A percentile compares a stretch with the other conserved stretches of the same genome.
These are phyloP conservation scores for Plasmodium falciparum DNA, from an alignment of 169 alveolate species.

Conservation along the genomic window DNA sequence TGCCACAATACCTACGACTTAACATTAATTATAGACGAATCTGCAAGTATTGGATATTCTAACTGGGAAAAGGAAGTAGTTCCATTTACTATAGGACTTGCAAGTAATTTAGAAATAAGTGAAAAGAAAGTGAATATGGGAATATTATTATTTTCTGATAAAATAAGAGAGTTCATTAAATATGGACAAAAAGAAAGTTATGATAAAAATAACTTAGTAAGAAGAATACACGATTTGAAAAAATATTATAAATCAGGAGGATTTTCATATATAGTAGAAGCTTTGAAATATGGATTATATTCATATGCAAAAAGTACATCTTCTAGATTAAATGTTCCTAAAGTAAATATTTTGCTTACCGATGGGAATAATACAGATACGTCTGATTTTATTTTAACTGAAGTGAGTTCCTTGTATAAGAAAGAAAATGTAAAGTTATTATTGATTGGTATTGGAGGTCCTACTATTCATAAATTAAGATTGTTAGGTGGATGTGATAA, in stretches of 20 bases:
- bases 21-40: slow-evolving; percentile 66
- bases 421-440: slow-evolving; percentile 55
- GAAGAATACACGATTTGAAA: slow-evolving; percentile 12
- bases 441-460: slow-evolving; percentile 56
- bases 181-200: slow-evolving; percentile 60
- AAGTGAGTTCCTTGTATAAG: slow-evolving; percentile 41
- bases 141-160: slow-evolving; percentile 42
- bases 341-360: slow-evolving; percentile 60
- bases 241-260: slow-evolving; percentile 45
- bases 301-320: slow-evolving; percentile 21
- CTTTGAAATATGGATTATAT: slow-evolving; percentile 27
- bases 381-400: slow-evolving; percentile 23
- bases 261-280: slow-evolving; percentile 47
- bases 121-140: slow-evolving; percentile 49
- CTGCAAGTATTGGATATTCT: slow-evolving; percentile 39
- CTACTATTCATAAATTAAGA: slow-evolving; percentile 34
- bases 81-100: slow-evolving; percentile 21
- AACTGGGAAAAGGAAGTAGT: slow-evolving; percentile 58
- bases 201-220: slow-evolving; percentile 17
- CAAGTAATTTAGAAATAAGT: slow-evolving; percentile 23
- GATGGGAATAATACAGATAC: slow-evolving; percentile 57
- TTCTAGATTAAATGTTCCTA: slow-evolving; percentile 46
- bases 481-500: slow-evolving; percentile 66
- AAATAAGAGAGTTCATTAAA: slow-evolving; percentile 53
- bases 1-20: slow-evolving; percentile 56